Evolutionary conservation across 225 moss, liverwort and hornwort genomes (phyloP), one percentile per base, ranked within the genome.

Genomic region (Neckera pumila): DNA sequence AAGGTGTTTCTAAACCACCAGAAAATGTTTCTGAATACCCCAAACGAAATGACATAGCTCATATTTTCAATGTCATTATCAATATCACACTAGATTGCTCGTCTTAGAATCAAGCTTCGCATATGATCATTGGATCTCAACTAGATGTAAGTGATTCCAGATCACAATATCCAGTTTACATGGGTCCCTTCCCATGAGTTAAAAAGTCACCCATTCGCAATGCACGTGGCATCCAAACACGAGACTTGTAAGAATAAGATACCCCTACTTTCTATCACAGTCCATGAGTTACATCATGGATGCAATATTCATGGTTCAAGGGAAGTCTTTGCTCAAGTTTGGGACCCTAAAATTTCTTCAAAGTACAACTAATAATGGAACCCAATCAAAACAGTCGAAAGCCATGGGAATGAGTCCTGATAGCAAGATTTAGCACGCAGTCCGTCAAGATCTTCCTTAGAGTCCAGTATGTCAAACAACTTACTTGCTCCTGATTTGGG

Each of bases 401-500:
- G 12, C 2, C 60, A 51, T 62, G n/a, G 62, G 75, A 85, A 25
- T 9, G 62, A 62, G 63, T 28, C 30, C 76, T 47, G 25, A 63
- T 49, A 31, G 23, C 45, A 81, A 63, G 62, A 45, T 58, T 22
- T 53, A 66, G 13, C 34, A 53, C 14, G 7, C 78, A 58, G 56
- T 58, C 63, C 10, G 14, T 70, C 69, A 76, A 49, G 53, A 56
- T 71, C 56, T 84, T 66, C 74, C 49, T 76, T 3, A 83, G 61
- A 76, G 36, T 64, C 9, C 25, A 66, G 42, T 31, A 58, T 26
- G 73, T 43, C 60, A 69, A 62, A 78, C 30, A 86, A 87, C 90
- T 91, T 88, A 96, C 96, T 81, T 94, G 88, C 56, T 88, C 80
- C 96, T 95, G 80, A 98, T 98, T 87, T 92, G 93, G 85, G 89